Conservation (phyloP, 257 asterid genomes). For the Eustoma russellianum region DNA sequence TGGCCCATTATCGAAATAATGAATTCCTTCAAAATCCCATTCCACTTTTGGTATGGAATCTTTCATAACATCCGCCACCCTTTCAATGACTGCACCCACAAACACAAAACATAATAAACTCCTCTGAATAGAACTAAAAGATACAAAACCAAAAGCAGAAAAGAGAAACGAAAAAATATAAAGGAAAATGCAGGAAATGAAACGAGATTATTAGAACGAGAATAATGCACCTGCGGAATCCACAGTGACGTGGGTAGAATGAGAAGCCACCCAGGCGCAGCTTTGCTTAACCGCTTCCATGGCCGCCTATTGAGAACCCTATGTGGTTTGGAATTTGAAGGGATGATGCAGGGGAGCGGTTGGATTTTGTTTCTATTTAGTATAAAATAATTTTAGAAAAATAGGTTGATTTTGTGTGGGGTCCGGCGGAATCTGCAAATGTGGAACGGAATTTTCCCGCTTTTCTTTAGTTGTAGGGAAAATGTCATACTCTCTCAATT, state of each 20-base stretch:
- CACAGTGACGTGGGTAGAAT: conserved; percentile 72
- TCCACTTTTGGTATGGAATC: conserved; percentile 79
- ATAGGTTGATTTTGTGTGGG: too few relatives aligned
- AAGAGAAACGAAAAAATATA: not conserved
- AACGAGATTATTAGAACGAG: not conserved
- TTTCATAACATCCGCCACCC: conserved; percentile 51
- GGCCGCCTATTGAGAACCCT: conserved; percentile 7
- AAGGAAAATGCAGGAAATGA: not conserved
- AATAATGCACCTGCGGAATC: conserved; percentile 43
- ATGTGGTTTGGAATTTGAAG: too few relatives aligned
- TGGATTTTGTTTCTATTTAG: too few relatives aligned
- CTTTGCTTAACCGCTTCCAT: conserved; percentile 84
- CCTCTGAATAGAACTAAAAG: not conserved
- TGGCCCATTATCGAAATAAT: conserved; percentile 84
- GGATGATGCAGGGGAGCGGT: too few relatives aligned
- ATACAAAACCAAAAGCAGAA: not conserved
- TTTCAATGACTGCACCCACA: conserved; percentile 53
- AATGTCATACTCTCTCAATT: too few relatives aligned
- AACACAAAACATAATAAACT: not conserved
- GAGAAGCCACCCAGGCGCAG: conserved; percentile 87
- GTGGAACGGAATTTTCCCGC: too few relatives aligned
- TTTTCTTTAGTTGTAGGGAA: too few relatives aligned
- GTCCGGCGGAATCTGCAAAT: too few relatives aligned
- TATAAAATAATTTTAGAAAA: too few relatives aligned
- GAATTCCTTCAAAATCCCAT: conserved; percentile 97